Percentiles rank a stretch among this genome's conserved stretches.
Evolutionary conservation across 768 basidiomycete species (phyloP).

Genomic region (Tricholoma flavovirens): DNA sequence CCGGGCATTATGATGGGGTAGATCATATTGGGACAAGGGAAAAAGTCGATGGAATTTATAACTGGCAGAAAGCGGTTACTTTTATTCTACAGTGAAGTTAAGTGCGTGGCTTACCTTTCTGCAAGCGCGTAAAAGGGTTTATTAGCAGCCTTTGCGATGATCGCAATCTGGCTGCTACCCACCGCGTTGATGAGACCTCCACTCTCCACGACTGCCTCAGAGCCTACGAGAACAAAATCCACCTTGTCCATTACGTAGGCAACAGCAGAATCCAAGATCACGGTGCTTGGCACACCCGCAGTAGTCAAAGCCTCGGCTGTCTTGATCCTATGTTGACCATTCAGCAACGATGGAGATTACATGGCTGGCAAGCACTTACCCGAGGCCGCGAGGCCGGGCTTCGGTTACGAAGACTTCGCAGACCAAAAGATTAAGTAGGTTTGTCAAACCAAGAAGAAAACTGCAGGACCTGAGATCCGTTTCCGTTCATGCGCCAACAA

Average conservation of each 20-base stretch:
- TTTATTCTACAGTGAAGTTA: slow-evolving; percentile 17
- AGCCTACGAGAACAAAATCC: slow-evolving; percentile 92
- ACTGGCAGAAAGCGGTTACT: slow-evolving; percentile 34
- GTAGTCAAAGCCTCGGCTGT: slow-evolving; percentile 85
- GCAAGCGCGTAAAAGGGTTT: slow-evolving; percentile 97
- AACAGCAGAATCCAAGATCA: slow-evolving; percentile 94
- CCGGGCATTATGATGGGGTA: slow-evolving; percentile 73
- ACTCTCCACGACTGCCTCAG: slow-evolving; percentile 96
- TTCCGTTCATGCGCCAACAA: slow-evolving; percentile 87
- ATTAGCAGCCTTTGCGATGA: slow-evolving; percentile 89
- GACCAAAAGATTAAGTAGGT: slow-evolving; percentile 10
- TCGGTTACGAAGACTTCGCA: slow-evolving; percentile 88
- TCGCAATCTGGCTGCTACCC: slow-evolving; percentile 94
- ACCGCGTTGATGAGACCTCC: slow-evolving; percentile 91
- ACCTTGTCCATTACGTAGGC: slow-evolving; percentile 97
- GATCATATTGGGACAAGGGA: slow-evolving; percentile 86
- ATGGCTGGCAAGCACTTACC: slow-evolving; percentile 45
- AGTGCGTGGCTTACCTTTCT: slow-evolving; percentile 55
- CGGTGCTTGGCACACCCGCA: slow-evolving; percentile 90
- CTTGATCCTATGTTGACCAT: slow-evolving; percentile 55
- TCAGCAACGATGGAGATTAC: slow-evolving; percentile 11
- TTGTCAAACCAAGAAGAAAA: slow-evolving; percentile 14
- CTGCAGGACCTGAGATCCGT: slow-evolving; percentile 64
- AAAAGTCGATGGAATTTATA: slow-evolving; percentile 98
- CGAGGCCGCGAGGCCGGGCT: slow-evolving; percentile 83